Percentiles rank a stretch among this genome's conserved stretches.
These are phyloP conservation scores for Kandelia obovata DNA, from an alignment of 345 rosid genomes.

Conservation along the genomic window DNA sequence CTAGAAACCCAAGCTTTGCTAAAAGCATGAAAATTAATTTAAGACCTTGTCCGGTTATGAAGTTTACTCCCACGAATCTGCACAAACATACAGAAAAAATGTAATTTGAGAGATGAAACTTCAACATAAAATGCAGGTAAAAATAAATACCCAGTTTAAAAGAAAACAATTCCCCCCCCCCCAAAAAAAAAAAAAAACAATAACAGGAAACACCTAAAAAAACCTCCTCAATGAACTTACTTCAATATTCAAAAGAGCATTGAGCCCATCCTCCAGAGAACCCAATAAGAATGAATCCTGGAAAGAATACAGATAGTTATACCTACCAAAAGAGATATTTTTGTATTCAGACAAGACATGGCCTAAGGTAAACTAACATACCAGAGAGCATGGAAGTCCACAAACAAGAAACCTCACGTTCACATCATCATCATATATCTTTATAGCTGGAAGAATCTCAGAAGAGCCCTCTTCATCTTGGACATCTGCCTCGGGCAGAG, in stretches of 20 bases:
- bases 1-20: neutral
- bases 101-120: neutral
- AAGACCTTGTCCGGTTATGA: constrained; percentile 88
- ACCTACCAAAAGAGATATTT: constrained; percentile 4
- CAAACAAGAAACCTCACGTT: constrained; percentile 84
- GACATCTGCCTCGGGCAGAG: constrained; percentile 53
- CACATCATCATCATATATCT: constrained; percentile 93
- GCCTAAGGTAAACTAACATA: constrained; percentile 32
- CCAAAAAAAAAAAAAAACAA: too few species aligned
- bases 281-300: constrained; percentile 70
- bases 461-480: constrained; percentile 71
- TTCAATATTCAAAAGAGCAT: constrained; percentile 89
- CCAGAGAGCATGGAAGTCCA: constrained; percentile 61
- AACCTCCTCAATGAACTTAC: constrained; percentile 47
- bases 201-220: neutral
- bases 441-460: constrained; percentile 74
- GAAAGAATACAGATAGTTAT: constrained; percentile 21
- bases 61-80: constrained; percentile 98
- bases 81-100: constrained; percentile 13
- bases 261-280: constrained; percentile 86
- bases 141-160: neutral
- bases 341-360: constrained; percentile 18
- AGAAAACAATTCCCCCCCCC: too few species aligned
- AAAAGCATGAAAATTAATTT: constrained; percentile 13
- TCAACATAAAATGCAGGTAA: neutral